Conservation (phyloP, 176 grass and related monocot genomes). For the Eragrostis nindensis region DNA sequence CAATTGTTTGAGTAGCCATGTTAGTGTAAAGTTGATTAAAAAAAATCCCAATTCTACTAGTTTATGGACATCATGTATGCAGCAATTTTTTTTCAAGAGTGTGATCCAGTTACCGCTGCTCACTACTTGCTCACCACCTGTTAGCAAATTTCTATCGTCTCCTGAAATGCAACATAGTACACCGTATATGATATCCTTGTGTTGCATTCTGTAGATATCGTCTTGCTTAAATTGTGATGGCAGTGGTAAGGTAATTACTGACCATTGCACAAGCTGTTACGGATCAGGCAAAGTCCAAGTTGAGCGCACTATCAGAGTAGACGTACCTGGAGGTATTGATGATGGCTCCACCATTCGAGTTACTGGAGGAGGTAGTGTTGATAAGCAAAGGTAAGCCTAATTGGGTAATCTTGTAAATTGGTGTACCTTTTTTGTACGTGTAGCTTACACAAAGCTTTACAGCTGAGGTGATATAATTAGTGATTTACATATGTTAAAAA, state of each 20-base stretch:
- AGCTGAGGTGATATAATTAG: neutral
- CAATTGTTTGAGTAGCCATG: no score
- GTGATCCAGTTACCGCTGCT: neutral
- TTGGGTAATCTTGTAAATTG: slow-evolving; percentile 11
- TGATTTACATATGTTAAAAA: slow-evolving; percentile 14
- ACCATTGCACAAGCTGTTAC: slow-evolving; percentile 68
- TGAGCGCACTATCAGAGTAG: slow-evolving; percentile 52
- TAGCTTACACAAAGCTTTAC: neutral
- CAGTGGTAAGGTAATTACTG: slow-evolving; percentile 72
- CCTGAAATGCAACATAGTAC: slow-evolving; percentile 14
- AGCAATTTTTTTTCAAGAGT: neutral
- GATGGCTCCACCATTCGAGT: slow-evolving; percentile 75
- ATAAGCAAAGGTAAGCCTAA: slow-evolving; percentile 72
- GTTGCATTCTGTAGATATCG: slow-evolving; percentile 67
- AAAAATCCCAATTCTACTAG: slow-evolving; percentile 2
- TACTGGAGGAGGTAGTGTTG: slow-evolving; percentile 70
- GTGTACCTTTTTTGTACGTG: neutral
- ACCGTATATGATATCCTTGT: slow-evolving; percentile 18
- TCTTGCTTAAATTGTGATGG: slow-evolving; percentile 88
- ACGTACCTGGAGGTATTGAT: slow-evolving; percentile 85
- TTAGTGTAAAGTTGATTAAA: no score
- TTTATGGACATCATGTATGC: neutral
- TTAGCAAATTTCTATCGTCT: slow-evolving; percentile 9
- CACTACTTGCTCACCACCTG: slow-evolving; percentile 9
- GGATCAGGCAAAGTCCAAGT: slow-evolving; percentile 74